These are phyloP conservation scores for Coniochaeta pulveracea DNA, from an alignment of 2,329 filamentous ascomycete genomes.

Conservation along the genomic window DNA sequence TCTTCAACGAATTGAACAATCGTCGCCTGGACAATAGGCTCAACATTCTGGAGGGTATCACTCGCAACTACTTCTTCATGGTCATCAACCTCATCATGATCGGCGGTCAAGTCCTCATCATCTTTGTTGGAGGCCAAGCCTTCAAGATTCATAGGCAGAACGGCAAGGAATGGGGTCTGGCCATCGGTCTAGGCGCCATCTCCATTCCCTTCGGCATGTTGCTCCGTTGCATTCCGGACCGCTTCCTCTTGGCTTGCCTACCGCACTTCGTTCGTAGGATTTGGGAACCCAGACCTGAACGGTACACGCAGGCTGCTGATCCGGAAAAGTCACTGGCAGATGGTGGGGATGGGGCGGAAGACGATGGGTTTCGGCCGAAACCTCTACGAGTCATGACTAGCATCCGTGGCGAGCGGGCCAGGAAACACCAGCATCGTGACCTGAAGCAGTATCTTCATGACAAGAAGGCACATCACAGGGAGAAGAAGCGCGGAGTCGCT, in stretches of 20 bases:
- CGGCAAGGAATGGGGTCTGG: constrained; percentile 71
- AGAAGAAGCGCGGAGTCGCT: no score
- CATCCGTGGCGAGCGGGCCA: constrained; percentile 14
- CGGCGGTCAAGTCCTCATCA: constrained; percentile 72
- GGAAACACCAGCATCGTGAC: constrained; percentile 12
- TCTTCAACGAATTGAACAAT: constrained; percentile 79
- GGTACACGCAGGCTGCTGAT: neutral
- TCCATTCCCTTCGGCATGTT: constrained; percentile 65
- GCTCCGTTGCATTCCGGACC: constrained; percentile 65
- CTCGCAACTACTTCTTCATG: constrained; percentile 71
- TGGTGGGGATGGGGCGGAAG: constrained; percentile 6
- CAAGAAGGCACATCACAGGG: constrained; percentile 14
- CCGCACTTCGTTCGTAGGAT: constrained; percentile 11
- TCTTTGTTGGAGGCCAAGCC: constrained; percentile 67
- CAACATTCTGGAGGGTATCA: constrained; percentile 78
- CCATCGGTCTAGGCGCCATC: constrained; percentile 62
- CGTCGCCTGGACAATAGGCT: constrained; percentile 76
- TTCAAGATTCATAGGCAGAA: constrained; percentile 56
- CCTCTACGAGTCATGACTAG: constrained; percentile 15
- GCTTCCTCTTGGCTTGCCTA: constrained; percentile 19
- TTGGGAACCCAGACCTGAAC: constrained; percentile 10
- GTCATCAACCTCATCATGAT: constrained; percentile 73
- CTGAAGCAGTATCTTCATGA: constrained; percentile 16
- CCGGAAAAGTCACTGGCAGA: constrained; percentile 2
- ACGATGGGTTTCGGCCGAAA: constrained; percentile 6